Evolutionary conservation across 495 filamentous ascomycete species (phyloP).

Genomic region (Aspergillus affinis): DNA sequence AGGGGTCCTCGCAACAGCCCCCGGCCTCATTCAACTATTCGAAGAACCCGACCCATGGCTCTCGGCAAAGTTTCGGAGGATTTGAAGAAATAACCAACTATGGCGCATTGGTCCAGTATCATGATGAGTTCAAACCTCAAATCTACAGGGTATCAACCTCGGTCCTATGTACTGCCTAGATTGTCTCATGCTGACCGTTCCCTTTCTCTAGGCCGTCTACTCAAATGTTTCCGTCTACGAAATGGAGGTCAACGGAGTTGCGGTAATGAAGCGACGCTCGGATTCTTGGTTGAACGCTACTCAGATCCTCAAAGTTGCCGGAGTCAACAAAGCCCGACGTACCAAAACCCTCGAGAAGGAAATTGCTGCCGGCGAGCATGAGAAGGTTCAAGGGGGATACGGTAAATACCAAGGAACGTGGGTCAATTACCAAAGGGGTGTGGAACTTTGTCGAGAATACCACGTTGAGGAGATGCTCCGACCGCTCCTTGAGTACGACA

Average conservation of each 20-base stretch:
- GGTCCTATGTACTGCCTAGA: not conserved
- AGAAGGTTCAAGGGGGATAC: conserved; percentile 98
- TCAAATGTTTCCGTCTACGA: conserved; percentile 95
- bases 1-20: conserved; percentile 40
- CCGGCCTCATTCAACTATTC: conserved; percentile 46
- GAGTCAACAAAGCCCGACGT: conserved; percentile 92
- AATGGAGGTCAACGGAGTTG: conserved; percentile 89
- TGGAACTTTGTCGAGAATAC: conserved; percentile 91
- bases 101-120: conserved; percentile 46
- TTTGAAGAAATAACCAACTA: conserved; percentile 53
- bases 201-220: conserved; percentile 72
- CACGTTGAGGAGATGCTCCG: conserved; percentile 84
- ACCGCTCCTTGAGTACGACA: conserved; percentile 85
- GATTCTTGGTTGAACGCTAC: conserved; percentile 95
- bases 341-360: conserved; percentile 98
- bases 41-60: conserved; percentile 30
- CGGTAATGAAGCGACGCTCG: conserved; percentile 89
- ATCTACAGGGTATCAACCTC: conserved; percentile 68
- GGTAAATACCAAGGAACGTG: conserved; percentile 99
- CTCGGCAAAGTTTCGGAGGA: conserved; percentile 38
- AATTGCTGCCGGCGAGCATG: conserved; percentile 91
- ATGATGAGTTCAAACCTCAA: conserved; percentile 61
- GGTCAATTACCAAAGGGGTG: conserved; percentile 87
- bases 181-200: conserved; percentile 3
- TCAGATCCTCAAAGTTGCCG: conserved; percentile 93